Base-by-base conservation (phyloP, 1,139 yeast genomes). In the Pichia sp. region DNA sequence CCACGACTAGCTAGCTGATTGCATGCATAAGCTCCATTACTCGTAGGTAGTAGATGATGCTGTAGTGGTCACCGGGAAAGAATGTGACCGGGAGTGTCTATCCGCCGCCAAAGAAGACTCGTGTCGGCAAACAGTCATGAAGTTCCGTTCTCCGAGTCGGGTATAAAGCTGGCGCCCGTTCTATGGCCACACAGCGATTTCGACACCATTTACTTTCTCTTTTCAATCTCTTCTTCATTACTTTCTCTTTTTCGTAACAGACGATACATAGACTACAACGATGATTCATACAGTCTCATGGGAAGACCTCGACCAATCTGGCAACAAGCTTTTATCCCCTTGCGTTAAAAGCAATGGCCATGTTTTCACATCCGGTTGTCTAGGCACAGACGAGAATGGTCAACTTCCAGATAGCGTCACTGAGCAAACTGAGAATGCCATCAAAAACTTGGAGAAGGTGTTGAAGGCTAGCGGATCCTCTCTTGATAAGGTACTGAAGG, bases 401-500 rank as follows among this genome's bases (percentile, higher is more conserved):
- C 26, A 38, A 0, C 24, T 40, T 11, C 37, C 47, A 3, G 40
- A 41, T 31, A 30, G 37, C 28, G 41, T 40, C 15, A 23, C 27
- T 7, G 41, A 41, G 31, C 77, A 72, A 53, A 63, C 74, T n/a
- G 59, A 57, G 44, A 48, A 56, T 40, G 74, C 74, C 19, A 62
- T 69, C 37, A 53, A 56, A 27, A 69, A 67, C 49, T 59, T 74
- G 38, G 59, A 65, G 41, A 60, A 60, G 6, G 66, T 69, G 4
- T 58, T 74, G 38, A 52, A 51, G 32, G 62, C 60, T 5, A 48
- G 72, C 25, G 77, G 75, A 3, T 62, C 77, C 1, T 59, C 67
- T n/a, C 36, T 70, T 25, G 72, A 68, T 42, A 63, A 64, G 42
- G 74, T 66, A 10, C 52, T 74, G 52, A 74, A 74, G 57, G 77